Conservation (phyloP, 2,329 filamentous ascomycete species). For the Zopfia rhizophila region DNA sequence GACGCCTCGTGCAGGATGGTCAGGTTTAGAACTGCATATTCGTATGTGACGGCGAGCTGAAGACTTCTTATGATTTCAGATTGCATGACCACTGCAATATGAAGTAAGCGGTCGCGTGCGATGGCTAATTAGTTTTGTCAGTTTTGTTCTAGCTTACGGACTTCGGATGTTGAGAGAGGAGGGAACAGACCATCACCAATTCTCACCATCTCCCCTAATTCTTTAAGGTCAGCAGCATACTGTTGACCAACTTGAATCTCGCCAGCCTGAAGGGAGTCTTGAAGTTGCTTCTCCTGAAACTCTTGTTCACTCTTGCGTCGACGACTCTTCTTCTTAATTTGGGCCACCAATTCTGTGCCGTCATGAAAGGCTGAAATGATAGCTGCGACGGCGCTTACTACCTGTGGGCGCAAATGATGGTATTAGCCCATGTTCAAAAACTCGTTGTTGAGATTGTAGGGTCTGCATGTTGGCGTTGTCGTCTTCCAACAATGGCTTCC, state of each 20-base stretch:
- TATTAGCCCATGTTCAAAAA: conserved; percentile 17
- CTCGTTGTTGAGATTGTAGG: background rate
- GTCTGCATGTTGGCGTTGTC: background rate
- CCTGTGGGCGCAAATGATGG: conserved; percentile 31
- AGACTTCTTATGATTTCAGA: conserved; percentile 53
- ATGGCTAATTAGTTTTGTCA: conserved; percentile 37
- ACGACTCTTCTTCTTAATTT: conserved; percentile 44
- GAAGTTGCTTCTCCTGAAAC: conserved; percentile 51
- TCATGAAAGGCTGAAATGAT: conserved; percentile 56
- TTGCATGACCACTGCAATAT: conserved; percentile 53
- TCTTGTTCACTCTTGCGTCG: conserved; percentile 41
- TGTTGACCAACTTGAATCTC: conserved; percentile 47
- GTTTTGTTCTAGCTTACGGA: conserved; percentile 20
- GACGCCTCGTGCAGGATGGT: conserved; percentile 49
- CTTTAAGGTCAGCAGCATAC: conserved; percentile 45
- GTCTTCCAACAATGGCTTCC: conserved; percentile 17
- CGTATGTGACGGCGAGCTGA: conserved; percentile 49
- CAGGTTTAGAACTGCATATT: conserved; percentile 47
- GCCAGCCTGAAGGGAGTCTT: conserved; percentile 50
- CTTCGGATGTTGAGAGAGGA: conserved; percentile 15
- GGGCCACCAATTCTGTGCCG: conserved; percentile 51
- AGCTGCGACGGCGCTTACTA: conserved; percentile 54
- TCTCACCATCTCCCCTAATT: conserved; percentile 48
- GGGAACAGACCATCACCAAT: conserved; percentile 51
- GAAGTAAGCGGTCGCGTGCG: conserved; percentile 49